Evolutionary conservation across 495 filamentous ascomycete species (phyloP).

Genomic region (Coniosporium apollinis): DNA sequence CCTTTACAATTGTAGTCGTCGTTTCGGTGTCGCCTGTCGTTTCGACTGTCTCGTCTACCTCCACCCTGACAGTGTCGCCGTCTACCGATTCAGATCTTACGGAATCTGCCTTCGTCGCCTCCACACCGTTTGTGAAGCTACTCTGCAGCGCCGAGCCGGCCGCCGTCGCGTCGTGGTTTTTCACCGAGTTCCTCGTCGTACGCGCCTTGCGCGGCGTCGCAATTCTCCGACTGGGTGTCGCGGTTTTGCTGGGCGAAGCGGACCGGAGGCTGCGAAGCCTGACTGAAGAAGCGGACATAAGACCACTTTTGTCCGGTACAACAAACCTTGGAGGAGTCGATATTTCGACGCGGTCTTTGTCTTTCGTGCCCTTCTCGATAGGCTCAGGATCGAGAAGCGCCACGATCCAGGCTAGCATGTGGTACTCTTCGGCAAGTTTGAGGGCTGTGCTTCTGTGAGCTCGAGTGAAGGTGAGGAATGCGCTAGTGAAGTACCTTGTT

Average conservation of each 20-base stretch:
- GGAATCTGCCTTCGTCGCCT: no score
- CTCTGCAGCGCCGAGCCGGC: no score
- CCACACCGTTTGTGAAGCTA: no score
- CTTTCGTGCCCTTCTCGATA: slow-evolving; percentile 35
- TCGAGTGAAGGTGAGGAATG: background rate
- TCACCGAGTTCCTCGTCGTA: slow-evolving; percentile 38
- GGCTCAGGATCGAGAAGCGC: slow-evolving; percentile 73
- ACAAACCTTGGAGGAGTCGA: slow-evolving; percentile 25
- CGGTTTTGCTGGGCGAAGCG: slow-evolving; percentile 39
- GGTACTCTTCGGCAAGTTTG: slow-evolving; percentile 65
- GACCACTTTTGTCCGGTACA: slow-evolving; percentile 18
- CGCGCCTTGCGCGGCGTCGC: slow-evolving; percentile 61
- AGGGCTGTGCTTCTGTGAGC: slow-evolving; percentile 39
- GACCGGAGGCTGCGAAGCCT: slow-evolving; percentile 34
- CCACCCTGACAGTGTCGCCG: slow-evolving; percentile 40
- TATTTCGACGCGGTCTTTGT: slow-evolving; percentile 31
- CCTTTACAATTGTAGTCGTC: slow-evolving; percentile 57
- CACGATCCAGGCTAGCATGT: slow-evolving; percentile 71
- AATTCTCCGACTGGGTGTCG: slow-evolving; percentile 30
- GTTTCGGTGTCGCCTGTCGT: slow-evolving; percentile 40
- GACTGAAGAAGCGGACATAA: slow-evolving; percentile 17
- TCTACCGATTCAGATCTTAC: no score
- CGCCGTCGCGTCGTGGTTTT: slow-evolving; percentile 22
- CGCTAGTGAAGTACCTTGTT: slow-evolving; percentile 47
- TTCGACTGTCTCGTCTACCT: slow-evolving; percentile 41